Conservation (phyloP, 257 asterid genomes). For the Coffea eugenioides region DNA sequence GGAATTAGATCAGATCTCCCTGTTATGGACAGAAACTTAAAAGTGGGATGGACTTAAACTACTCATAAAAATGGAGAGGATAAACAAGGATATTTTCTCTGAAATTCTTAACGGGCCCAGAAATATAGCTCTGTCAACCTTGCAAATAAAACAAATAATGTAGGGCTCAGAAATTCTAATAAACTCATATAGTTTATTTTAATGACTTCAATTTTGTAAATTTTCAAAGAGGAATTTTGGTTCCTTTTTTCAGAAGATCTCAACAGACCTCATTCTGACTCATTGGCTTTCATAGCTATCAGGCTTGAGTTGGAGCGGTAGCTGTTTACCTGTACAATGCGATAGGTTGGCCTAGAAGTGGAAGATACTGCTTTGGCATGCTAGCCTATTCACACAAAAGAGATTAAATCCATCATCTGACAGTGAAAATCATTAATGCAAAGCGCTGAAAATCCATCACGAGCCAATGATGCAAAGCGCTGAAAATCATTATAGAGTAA, state of each 20-base stretch:
- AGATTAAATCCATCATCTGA: constrained; percentile 31
- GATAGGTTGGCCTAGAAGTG: constrained; percentile 95
- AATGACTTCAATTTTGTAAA: neutral
- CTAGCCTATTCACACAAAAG: constrained; percentile 65
- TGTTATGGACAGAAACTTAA: too few species aligned
- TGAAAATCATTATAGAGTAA: neutral
- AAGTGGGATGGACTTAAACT: neutral
- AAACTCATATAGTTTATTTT: neutral
- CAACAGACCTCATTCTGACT: neutral
- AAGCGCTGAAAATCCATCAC: neutral
- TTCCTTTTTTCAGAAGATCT: neutral
- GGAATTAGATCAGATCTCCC: neutral
- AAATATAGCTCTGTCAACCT: neutral
- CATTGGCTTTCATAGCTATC: neutral
- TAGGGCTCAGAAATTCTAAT: too few species aligned
- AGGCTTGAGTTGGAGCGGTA: neutral
- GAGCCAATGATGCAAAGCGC: neutral
- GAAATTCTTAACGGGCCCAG: neutral
- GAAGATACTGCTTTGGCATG: constrained; percentile 99
- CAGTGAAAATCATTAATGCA: constrained; percentile 4
- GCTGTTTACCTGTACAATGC: constrained; percentile 83
- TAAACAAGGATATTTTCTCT: neutral
- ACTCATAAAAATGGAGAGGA: too few species aligned
- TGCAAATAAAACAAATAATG: neutral
- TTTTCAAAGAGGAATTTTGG: neutral